These are phyloP conservation scores for Teunomyces kruisii DNA, from an alignment of 805 yeast genomes.

Conservation along the genomic window DNA sequence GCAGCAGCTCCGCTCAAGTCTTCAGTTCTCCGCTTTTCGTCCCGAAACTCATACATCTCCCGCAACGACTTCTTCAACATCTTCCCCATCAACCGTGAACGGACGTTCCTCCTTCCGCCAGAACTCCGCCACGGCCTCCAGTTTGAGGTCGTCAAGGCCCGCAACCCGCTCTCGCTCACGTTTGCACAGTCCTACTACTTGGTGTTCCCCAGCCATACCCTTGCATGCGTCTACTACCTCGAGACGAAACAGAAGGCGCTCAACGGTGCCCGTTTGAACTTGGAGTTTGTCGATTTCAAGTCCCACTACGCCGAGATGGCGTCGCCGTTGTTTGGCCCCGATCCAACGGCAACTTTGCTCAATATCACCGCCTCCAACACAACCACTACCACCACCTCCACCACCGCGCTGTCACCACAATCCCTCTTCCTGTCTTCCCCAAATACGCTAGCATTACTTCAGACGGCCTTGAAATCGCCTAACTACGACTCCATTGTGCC, in stretches of 20 bases:
- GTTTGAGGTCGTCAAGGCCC: slow-evolving; percentile 46
- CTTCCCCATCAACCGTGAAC: slow-evolving; percentile 34
- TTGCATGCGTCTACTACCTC: slow-evolving; percentile 51
- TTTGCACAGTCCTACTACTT: slow-evolving; percentile 54
- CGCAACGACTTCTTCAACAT: slow-evolving; percentile 40
- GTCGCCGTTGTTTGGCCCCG: slow-evolving; percentile 27
- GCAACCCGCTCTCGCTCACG: slow-evolving; percentile 46
- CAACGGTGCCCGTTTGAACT: slow-evolving; percentile 49
- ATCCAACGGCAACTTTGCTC: not conserved
- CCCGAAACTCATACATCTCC: slow-evolving; percentile 37
- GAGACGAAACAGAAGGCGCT: slow-evolving; percentile 50
- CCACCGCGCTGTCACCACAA: not conserved
- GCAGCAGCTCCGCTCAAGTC: slow-evolving; percentile 12
- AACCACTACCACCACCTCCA: no score
- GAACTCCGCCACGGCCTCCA: slow-evolving; percentile 21
- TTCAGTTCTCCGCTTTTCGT: slow-evolving; percentile 37
- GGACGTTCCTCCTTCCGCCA: slow-evolving; percentile 24
- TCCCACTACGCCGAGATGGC: slow-evolving; percentile 25
- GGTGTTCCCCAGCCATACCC: slow-evolving; percentile 45
- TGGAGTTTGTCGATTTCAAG: slow-evolving; percentile 43
- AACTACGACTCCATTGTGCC: not conserved
- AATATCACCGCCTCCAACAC: no score
- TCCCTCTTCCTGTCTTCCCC: not conserved
- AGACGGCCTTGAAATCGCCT: not conserved
- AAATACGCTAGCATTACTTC: slow-evolving; percentile 1